Evolutionary conservation across 2,329 filamentous ascomycete species (phyloP), one percentile per base, ranked within the genome.

Genomic region (Hawksworthiomyces lignivorus): DNA sequence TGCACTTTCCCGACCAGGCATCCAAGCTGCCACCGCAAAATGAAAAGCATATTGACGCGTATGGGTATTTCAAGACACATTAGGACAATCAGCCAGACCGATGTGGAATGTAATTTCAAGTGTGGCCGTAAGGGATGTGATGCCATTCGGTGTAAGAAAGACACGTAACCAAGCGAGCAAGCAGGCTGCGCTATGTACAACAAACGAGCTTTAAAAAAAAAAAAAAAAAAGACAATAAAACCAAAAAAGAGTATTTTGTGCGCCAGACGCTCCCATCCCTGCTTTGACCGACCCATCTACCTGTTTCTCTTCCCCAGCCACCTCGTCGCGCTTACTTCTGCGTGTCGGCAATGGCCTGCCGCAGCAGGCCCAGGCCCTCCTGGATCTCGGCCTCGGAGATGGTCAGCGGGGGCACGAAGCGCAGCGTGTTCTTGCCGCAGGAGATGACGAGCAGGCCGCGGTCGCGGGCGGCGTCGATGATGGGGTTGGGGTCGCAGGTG

Each of bases 401-500:
- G 6, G 81, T 80, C 56, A 98, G 66, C 47, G 87, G 84, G 24
- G 92, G 92, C 43, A 97, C 88, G 54, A 98, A 95, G 36, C 92
- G 74, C 52, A 98, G 65, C 8, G 89, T 96, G 58, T 97, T 95
- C 22, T 81, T 88, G 1, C 92, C 92, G 21, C 87, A 90, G 2
- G 88, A 96, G 56, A 98, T 96, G 46, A 98, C 72, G 45, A 98
- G 62, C 55, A 98, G 62, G 0, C 92, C 92, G 46, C 87, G 74
- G 68, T 97, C 87, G 47, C 92, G 73, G 15, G 89, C 88, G 10
- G 88, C 89, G 50, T 82, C 87, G 47, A 98, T 72, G 46, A 98
- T 80, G 11, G 72, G 74, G 15, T 74, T 73, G 22, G 79, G 86
- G 57, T 92, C 84, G 50, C 78, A 69, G 7, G 72, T 78, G 43